Percentiles rank a stretch among this genome's conserved stretches.
Evolutionary conservation across 352 stramenopile species (phyloP).

Genomic region (Phytophthora podocarpi): DNA sequence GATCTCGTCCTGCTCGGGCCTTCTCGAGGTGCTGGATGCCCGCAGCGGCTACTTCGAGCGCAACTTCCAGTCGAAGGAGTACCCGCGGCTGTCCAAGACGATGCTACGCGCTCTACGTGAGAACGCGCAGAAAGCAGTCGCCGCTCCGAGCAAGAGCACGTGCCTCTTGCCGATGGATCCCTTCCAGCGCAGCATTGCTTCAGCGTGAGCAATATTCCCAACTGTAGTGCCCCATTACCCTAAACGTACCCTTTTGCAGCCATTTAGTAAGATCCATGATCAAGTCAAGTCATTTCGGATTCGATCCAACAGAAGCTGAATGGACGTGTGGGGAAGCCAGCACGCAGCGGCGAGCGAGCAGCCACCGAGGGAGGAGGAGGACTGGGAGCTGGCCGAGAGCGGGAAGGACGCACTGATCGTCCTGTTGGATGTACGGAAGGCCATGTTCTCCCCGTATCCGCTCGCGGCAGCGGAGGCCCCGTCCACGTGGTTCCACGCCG

Average conservation of each 20-base stretch:
- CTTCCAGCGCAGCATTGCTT: too few relatives aligned
- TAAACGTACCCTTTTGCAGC: constrained; percentile 13
- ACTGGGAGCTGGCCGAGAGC: constrained; percentile 60
- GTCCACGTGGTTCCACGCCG: constrained; percentile 75
- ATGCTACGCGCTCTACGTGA: constrained; percentile 42
- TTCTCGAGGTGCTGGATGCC: constrained; percentile 36
- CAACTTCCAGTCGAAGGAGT: constrained; percentile 48
- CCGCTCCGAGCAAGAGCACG: not conserved
- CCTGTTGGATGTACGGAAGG: constrained; percentile 69
- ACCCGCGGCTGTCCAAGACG: constrained; percentile 54
- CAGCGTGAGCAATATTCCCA: not conserved
- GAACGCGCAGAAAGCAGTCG: not conserved
- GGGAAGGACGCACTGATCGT: constrained; percentile 83
- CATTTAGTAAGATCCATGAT: constrained; percentile 21
- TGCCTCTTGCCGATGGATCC: not conserved
- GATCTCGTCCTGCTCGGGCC: constrained; percentile 49
- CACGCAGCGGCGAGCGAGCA: constrained; percentile 13
- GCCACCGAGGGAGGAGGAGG: constrained; percentile 47
- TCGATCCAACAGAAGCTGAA: constrained; percentile 19
- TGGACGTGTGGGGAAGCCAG: constrained; percentile 55
- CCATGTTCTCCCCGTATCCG: constrained; percentile 64
- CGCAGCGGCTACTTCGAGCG: constrained; percentile 50
- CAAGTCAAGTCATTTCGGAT: constrained; percentile 5
- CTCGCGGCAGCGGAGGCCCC: constrained; percentile 21
- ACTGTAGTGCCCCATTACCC: not conserved